Evolutionary conservation across 805 yeast species (phyloP).

Genomic region (Limtongia smithiae): DNA sequence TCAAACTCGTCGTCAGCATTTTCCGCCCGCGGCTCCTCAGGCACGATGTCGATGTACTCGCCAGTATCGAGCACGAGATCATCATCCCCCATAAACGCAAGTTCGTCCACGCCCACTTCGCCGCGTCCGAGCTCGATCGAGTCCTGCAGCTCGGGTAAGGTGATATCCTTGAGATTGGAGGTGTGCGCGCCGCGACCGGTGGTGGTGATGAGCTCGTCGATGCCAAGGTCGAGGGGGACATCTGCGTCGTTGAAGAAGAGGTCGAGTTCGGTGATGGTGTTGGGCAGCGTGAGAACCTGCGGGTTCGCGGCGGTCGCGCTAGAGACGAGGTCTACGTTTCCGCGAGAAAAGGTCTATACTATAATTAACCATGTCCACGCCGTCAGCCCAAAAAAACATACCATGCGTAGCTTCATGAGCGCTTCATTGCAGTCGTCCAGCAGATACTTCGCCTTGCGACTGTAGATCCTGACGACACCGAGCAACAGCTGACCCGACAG

Average conservation of each 20-base stretch:
- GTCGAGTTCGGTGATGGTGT: constrained; percentile 75
- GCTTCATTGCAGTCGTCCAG: constrained; percentile 81
- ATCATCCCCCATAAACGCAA: constrained; percentile 38
- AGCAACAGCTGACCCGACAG: constrained; percentile 80
- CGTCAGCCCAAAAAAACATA: not conserved
- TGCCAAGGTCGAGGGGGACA: constrained; percentile 29
- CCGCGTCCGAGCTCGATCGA: constrained; percentile 70
- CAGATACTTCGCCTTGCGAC: constrained; percentile 77
- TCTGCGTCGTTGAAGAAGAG: constrained; percentile 40
- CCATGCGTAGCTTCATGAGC: constrained; percentile 62
- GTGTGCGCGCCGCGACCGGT: constrained; percentile 21
- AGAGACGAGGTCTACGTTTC: constrained; percentile 53
- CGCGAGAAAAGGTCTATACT: constrained; percentile 33
- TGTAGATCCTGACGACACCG: constrained; percentile 83
- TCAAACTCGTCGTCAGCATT: constrained; percentile 27
- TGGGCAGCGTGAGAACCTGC: constrained; percentile 59
- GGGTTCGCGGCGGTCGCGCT: constrained; percentile 58
- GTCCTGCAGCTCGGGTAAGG: constrained; percentile 43
- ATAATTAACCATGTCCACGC: not conserved
- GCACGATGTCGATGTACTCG: constrained; percentile 16
- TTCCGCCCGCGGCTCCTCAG: not conserved
- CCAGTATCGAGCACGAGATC: constrained; percentile 57
- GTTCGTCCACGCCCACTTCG: constrained; percentile 34
- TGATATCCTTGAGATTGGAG: constrained; percentile 25
- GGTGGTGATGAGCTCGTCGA: constrained; percentile 23